Evolutionary conservation across 352 stramenopile species (phyloP), one percentile per base, ranked within the genome.

Genomic region (Globisporangium okanoganense): DNA sequence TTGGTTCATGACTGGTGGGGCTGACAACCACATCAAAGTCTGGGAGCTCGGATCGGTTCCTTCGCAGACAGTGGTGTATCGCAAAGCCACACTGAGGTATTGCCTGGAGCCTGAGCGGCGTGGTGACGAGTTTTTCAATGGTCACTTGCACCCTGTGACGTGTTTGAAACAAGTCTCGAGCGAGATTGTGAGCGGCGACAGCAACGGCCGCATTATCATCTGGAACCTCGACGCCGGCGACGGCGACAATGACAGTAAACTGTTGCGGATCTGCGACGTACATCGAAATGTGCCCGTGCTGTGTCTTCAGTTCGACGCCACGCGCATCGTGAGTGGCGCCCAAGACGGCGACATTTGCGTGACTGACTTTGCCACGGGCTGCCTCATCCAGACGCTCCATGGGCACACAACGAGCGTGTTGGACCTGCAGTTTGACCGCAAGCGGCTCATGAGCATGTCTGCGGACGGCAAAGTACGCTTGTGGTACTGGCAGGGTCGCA

Each of bases 301-400:
- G 5, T 90, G 84, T 40, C 64, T 94, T 47, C 77, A 90, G 56
- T 91, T 92, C 59, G 85, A 94, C 13, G 79, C 85, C 27, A 90
- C 75, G 33, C 82, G 82, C 2, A 82, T 94, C 50, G 75, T 93
- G 33, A 90, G 78, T 16, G 80, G 80, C 5, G 71, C 68, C 0
- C 70, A 59, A 2, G 75, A 72, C 25, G 81, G 82, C 2, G 67
- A 71, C 0, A 85, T 94, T 38, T 91, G 76, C 33, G 75, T 94
- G 18, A 85, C 76, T 5, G 82, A 94, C 60, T 89, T 94, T 50
- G 80, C 83, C 20, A 90, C 80, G 0, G 78, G 82, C 12, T 73
- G 85, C 38, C 62, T 91, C 6, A 57, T 91, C 7, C 82, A 94
- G 51, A 90, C 82, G 5, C 69, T 94, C 4, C 61, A 75, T 10